Evolutionary conservation across 768 basidiomycete species (phyloP), one percentile per base, ranked within the genome.

Genomic region (Termitomyces bulborhizus): DNA sequence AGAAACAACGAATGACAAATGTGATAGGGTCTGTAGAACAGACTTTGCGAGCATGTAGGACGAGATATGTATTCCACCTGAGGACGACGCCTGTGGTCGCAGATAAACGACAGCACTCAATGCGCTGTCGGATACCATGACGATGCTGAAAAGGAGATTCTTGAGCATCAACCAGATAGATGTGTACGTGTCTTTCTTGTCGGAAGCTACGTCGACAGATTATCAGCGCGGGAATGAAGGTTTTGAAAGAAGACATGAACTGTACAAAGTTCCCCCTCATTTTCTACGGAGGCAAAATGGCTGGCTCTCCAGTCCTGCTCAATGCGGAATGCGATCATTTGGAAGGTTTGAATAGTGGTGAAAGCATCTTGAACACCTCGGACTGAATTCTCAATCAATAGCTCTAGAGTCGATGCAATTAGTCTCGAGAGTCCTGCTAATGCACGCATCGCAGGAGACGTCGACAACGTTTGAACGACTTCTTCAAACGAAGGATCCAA

Each of bases 1-100:
- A 8, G 85, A 82, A 7, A 93, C 81, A 46, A 93, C 79, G 62
- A 90, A 90, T 2, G 90, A 83, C 18, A 92, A 73, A 63, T 83
- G 78, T 11, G 80, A 82, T 11, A 93, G 75, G 0, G 79, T 80
- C 27, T 76, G 74, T 0, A 93, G 69, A 4, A 78, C 73, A 13
- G 74, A 67, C 5, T 79, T 69, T 1, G 88, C 83, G 9, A 92
- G 72, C 4, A 75, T 49, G 58, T 65, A 54, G 39, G 57, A 39
- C 32, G 58, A 56, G 26, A 57, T 55, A 12, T 54, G 60, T 31
- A 26, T 46, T 21, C 24, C 34, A 9, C 52, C n/a, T 34, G 64
- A 71, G 13, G 46, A 46, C 5, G 37, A 11, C 36, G 62, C 60
- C 2, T 63, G 56, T 16, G 82, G 77, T 8, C 78, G 73, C 24